phyloP scores from a whole-genome alignment of 768 basidiomycete species.

The Rhizopogon rudus region DNA sequence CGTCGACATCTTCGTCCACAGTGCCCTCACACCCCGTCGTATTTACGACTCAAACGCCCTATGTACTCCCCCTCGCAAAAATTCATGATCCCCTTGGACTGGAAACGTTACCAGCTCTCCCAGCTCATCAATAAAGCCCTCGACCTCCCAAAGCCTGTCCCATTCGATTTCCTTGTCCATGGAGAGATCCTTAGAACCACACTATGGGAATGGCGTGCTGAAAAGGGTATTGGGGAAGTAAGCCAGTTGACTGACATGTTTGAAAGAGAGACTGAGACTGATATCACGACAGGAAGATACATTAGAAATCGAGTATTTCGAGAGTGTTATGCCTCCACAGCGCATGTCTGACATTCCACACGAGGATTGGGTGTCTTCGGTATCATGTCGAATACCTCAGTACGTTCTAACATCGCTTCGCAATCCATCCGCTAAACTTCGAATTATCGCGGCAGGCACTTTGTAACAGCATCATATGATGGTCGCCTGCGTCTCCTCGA shows the following conservation, averaged over 20 bases:
- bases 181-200: slow-evolving; percentile 75
- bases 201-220: slow-evolving; percentile 70
- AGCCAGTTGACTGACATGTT: slow-evolving; percentile 12
- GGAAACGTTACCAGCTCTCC: slow-evolving; percentile 95
- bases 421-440: slow-evolving; percentile 2
- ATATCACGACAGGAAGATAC: slow-evolving; percentile 66
- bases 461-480: slow-evolving; percentile 81
- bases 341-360: slow-evolving; percentile 75
- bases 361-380: slow-evolving; percentile 91
- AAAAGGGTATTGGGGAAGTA: slow-evolving; percentile 73
- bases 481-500: slow-evolving; percentile 71
- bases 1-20: background rate
- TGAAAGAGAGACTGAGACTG: background rate
- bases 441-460: slow-evolving; percentile 39
- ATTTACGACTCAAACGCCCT: slow-evolving; percentile 68
- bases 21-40: slow-evolving; percentile 51
- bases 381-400: slow-evolving; percentile 58
- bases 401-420: slow-evolving; percentile 20
- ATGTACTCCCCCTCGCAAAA: slow-evolving; percentile 78
- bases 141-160: slow-evolving; percentile 64
- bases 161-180: slow-evolving; percentile 88
- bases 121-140: slow-evolving; percentile 96
- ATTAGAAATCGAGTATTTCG: slow-evolving; percentile 88
- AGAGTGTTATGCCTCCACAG: slow-evolving; percentile 83
- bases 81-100: slow-evolving; percentile 86